A percentile compares a stretch with the other conserved stretches of the same genome.
Evolutionary conservation across 2,329 filamentous ascomycete species (phyloP).

Genomic region (Pseudopithomyces maydicus): DNA sequence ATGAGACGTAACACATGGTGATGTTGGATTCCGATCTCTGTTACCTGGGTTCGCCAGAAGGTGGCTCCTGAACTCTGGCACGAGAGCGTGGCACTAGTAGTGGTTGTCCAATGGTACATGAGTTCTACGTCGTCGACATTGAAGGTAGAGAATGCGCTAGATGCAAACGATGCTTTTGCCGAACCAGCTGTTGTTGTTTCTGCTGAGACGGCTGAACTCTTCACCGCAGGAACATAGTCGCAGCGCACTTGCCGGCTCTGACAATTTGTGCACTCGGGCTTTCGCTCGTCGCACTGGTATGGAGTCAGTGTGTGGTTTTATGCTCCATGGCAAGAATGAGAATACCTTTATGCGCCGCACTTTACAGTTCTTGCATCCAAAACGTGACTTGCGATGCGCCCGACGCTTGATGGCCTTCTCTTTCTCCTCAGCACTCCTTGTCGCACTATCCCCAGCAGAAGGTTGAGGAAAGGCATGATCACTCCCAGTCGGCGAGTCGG

Average conservation of each 20-base stretch:
- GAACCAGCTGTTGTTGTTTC: neutral
- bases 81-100: slow-evolving; percentile 28
- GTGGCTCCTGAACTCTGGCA: slow-evolving; percentile 17
- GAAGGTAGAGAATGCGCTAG: slow-evolving; percentile 2
- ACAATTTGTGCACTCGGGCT: slow-evolving; percentile 32
- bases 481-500: neutral
- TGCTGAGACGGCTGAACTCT: neutral
- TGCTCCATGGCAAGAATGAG: neutral
- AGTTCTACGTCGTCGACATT: slow-evolving; percentile 30
- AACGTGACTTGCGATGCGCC: slow-evolving; percentile 35
- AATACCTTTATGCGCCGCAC: slow-evolving; percentile 32
- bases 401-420: slow-evolving; percentile 17
- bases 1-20: slow-evolving; percentile 27
- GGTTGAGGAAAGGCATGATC: neutral
- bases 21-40: slow-evolving; percentile 24
- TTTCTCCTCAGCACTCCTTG: slow-evolving; percentile 7
- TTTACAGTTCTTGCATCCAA: slow-evolving; percentile 36
- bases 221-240: slow-evolving; percentile 16
- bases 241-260: slow-evolving; percentile 26
- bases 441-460: neutral
- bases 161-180: neutral
- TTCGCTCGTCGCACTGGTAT: slow-evolving; percentile 34
- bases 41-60: slow-evolving; percentile 22
- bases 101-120: slow-evolving; percentile 33
- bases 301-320: neutral